These are phyloP conservation scores for Phytopythium boreale DNA, from an alignment of 352 stramenopile species.

Conservation along the genomic window DNA sequence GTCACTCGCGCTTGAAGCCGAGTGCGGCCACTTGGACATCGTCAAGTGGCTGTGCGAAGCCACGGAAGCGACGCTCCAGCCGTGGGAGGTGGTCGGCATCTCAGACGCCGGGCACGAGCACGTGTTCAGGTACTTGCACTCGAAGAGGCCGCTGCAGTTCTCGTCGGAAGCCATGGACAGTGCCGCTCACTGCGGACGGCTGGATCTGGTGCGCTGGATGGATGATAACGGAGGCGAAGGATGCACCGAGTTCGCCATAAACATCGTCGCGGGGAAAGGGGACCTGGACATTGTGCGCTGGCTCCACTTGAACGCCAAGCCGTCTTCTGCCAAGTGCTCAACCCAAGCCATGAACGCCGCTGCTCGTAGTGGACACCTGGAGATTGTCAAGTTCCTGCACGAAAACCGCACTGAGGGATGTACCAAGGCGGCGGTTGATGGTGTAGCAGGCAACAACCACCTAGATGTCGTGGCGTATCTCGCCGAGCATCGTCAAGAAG, in stretches of 20 bases:
- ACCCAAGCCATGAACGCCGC: conserved; percentile 20
- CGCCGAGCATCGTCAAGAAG: conserved; percentile 21
- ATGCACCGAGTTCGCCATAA: not conserved
- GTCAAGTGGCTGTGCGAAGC: not conserved
- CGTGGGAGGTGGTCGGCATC: not conserved
- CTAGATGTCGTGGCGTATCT: conserved; percentile 26
- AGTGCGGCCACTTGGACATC: not conserved
- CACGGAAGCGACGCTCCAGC: not conserved
- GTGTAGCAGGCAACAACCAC: conserved; percentile 28
- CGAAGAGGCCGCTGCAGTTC: not conserved
- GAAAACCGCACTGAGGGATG: conserved; percentile 24
- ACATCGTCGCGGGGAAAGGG: not conserved
- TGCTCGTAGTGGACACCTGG: conserved; percentile 19
- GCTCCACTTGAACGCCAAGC: not conserved
- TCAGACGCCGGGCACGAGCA: not conserved
- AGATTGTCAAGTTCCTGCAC: conserved; percentile 32
- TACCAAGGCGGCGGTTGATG: conserved; percentile 25
- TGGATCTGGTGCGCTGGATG: not conserved
- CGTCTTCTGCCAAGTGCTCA: not conserved
- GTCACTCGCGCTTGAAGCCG: not conserved
- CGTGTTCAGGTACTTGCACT: not conserved
- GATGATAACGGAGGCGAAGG: not conserved
- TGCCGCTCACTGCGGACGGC: not conserved
- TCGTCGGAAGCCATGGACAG: not conserved
- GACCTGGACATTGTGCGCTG: not conserved